phyloP scores from a whole-genome alignment of 106 monocot genomes.

The Iris macrosiphon region DNA sequence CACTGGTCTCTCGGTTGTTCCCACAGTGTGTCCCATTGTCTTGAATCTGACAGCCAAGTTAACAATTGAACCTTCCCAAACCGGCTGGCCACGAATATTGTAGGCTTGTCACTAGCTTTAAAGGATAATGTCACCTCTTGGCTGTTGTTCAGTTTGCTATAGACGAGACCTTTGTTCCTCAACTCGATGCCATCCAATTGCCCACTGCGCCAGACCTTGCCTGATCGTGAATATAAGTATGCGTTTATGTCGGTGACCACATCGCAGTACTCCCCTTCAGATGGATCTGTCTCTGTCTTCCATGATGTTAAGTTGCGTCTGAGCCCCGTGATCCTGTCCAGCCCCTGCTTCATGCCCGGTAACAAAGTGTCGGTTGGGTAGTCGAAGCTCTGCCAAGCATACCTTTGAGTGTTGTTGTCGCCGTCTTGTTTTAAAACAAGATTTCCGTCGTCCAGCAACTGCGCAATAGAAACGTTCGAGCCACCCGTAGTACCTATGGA shows the following conservation, averaged over 20 bases:
- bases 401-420: not conserved
- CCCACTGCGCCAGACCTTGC: conserved; percentile 12
- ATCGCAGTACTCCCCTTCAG: conserved; percentile 12
- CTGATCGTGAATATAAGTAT: not conserved
- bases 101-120: no score
- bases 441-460: not conserved
- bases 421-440: not conserved
- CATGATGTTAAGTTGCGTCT: conserved; percentile 8
- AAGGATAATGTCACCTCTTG: no score
- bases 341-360: conserved; percentile 2
- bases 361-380: conserved; percentile 8
- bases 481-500: not conserved
- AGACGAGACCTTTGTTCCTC: no score
- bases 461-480: not conserved
- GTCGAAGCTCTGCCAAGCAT: conserved; percentile 12
- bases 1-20: no score
- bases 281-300: conserved; percentile 17
- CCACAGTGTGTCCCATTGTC: no score
- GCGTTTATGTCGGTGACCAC: not conserved
- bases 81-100: no score
- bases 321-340: not conserved
- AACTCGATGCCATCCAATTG: no score
- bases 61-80: no score
- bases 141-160: no score
- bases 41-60: no score